These are phyloP conservation scores for Sugiyamaella neomexicana DNA, from an alignment of 1,139 yeast species.

Conservation along the genomic window DNA sequence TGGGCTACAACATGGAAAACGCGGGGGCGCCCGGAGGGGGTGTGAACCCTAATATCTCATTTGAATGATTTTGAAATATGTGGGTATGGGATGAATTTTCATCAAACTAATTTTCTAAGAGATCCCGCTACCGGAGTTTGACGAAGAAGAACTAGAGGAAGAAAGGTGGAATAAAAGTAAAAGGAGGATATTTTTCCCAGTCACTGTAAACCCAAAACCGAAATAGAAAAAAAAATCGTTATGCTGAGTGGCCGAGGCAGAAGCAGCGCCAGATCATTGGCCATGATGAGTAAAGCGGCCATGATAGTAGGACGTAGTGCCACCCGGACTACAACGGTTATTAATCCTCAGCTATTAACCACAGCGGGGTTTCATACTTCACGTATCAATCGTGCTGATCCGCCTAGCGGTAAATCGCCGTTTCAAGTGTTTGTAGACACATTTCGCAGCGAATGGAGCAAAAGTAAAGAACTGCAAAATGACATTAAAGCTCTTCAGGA, in stretches of 20 bases:
- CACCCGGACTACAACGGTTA: background rate
- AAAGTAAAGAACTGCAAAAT: slow-evolving; percentile 84
- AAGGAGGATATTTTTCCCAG: background rate
- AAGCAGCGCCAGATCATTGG: slow-evolving; percentile 19
- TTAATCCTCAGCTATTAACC: background rate
- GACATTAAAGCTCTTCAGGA: slow-evolving; percentile 94
- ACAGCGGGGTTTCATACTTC: slow-evolving; percentile 9
- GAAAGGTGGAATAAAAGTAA: background rate
- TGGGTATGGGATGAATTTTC: slow-evolving; percentile 2
- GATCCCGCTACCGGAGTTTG: background rate
- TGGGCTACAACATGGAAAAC: background rate
- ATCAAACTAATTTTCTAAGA: slow-evolving; percentile 5
- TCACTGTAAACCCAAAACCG: background rate
- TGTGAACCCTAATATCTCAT: background rate
- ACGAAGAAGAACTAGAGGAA: background rate
- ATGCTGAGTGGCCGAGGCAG: background rate
- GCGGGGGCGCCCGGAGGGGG: background rate
- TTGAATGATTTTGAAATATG: background rate
- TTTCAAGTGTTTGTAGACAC: slow-evolving; percentile 91
- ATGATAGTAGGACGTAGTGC: background rate
- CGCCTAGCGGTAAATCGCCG: slow-evolving; percentile 59
- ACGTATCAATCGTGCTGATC: slow-evolving; percentile 9
- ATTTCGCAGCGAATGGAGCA: slow-evolving; percentile 85
- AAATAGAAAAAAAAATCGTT: background rate
- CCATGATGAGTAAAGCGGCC: slow-evolving; percentile 14